These are phyloP conservation scores for Sporothrix humicola DNA, from an alignment of 2,329 filamentous ascomycete species.

Conservation along the genomic window DNA sequence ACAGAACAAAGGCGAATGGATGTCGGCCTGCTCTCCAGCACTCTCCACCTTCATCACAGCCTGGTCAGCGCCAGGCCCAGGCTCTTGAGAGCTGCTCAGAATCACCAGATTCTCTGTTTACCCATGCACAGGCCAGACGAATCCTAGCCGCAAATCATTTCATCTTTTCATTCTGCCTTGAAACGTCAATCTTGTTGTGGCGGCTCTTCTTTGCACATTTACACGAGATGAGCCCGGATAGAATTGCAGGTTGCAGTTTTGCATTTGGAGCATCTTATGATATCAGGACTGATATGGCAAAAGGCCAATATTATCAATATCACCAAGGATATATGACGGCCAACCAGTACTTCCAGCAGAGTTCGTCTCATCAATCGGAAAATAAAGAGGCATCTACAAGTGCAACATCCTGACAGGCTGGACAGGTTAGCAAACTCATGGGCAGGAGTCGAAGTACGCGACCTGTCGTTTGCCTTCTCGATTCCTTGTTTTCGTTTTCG, in stretches of 20 bases:
- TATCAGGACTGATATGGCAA: not conserved
- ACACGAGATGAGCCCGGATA: constrained; percentile 18
- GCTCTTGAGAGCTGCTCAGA: not conserved
- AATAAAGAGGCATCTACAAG: not conserved
- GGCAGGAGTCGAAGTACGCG: not conserved
- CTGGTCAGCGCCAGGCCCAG: not conserved
- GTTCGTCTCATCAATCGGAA: constrained; percentile 15
- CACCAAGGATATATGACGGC: not conserved
- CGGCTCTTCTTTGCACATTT: constrained; percentile 1
- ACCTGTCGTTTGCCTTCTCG: not conserved
- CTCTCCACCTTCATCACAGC: too few relatives aligned
- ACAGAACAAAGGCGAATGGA: not conserved
- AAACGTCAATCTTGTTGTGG: constrained; percentile 12
- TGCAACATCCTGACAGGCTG: not conserved
- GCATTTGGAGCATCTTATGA: not conserved
- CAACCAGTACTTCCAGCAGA: constrained; percentile 1
- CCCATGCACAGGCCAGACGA: not conserved
- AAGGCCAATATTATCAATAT: not conserved
- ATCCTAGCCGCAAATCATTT: not conserved
- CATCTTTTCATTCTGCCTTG: not conserved
- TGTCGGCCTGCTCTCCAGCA: too few relatives aligned
- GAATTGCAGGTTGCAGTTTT: not conserved
- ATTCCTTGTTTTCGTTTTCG: not conserved
- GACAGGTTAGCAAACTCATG: not conserved
- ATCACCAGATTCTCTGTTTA: not conserved